Evolutionary conservation across 2,329 filamentous ascomycete species (phyloP).

Genomic region (Aspergillus sp.): DNA sequence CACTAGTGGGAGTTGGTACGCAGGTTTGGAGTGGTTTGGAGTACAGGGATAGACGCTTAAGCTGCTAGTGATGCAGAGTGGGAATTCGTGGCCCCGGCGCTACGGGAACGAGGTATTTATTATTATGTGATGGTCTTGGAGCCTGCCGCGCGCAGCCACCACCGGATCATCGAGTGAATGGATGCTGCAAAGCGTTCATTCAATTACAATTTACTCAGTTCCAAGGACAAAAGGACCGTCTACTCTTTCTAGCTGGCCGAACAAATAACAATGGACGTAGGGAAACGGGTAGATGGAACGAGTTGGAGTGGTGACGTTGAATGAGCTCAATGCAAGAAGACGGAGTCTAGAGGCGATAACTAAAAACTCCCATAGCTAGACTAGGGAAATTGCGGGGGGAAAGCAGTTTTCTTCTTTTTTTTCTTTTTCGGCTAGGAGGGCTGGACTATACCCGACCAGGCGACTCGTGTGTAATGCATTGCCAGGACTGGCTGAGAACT

Average conservation of each 20-base stretch:
- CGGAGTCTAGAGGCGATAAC: constrained; percentile 7
- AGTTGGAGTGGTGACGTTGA: constrained; percentile 23
- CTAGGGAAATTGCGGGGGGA: constrained; percentile 2
- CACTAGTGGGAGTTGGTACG: constrained; percentile 1
- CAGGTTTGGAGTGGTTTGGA: constrained; percentile 2
- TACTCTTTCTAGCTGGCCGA: background rate
- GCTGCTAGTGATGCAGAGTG: background rate
- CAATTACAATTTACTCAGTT: background rate
- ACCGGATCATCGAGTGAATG: background rate
- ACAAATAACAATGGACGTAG: constrained; percentile 5
- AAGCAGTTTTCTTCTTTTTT: background rate
- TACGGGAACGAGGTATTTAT: constrained; percentile 8
- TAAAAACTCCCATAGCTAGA: background rate
- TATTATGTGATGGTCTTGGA: background rate
- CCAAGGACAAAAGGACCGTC: constrained; percentile 5
- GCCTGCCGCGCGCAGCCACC: background rate
- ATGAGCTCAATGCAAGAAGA: constrained; percentile 16
- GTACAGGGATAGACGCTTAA: background rate
- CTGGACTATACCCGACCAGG: constrained; percentile 7
- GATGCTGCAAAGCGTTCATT: background rate
- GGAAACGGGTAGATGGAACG: constrained; percentile 18
- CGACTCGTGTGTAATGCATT: background rate
- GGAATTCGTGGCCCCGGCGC: background rate
- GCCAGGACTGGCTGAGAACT: background rate
- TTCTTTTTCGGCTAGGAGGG: constrained; percentile 1